Conservation (phyloP, 2,329 filamentous ascomycete species). For the Sporothrix schenckii region DNA sequence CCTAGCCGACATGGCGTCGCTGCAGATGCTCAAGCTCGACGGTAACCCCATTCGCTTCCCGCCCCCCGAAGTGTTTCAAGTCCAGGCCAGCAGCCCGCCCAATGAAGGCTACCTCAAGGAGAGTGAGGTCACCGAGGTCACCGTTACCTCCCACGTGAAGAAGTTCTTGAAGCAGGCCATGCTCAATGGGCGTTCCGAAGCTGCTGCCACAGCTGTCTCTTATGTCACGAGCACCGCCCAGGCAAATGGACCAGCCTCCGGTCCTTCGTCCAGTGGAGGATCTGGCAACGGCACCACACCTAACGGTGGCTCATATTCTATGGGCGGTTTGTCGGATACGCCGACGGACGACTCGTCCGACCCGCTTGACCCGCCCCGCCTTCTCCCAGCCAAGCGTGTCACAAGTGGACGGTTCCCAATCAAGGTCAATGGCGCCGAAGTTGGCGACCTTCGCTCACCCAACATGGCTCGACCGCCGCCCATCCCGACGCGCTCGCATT, state of each 20-base stretch:
- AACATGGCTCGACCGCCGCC: slow-evolving; percentile 69
- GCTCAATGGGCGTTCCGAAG: slow-evolving; percentile 54
- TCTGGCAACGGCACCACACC: slow-evolving; percentile 18
- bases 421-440: slow-evolving; percentile 73
- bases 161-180: slow-evolving; percentile 60
- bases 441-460: slow-evolving; percentile 69
- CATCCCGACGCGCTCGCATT: slow-evolving; percentile 79
- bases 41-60: slow-evolving; percentile 85
- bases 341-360: slow-evolving; percentile 69
- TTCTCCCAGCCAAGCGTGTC: slow-evolving; percentile 60
- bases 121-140: slow-evolving; percentile 64
- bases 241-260: slow-evolving; percentile 21
- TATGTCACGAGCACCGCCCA: not conserved
- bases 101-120: slow-evolving; percentile 62
- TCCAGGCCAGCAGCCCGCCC: slow-evolving; percentile 58
- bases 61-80: slow-evolving; percentile 67
- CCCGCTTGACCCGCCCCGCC: slow-evolving; percentile 76
- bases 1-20: slow-evolving; percentile 83
- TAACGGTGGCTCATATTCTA: not conserved
- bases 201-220: slow-evolving; percentile 31
- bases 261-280: slow-evolving; percentile 25
- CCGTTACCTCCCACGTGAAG: slow-evolving; percentile 64
- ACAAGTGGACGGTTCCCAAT: slow-evolving; percentile 68
- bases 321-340: slow-evolving; percentile 48
- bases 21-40: slow-evolving; percentile 87